phyloP scores from a whole-genome alignment of 164 flowering plant genomes.

The Umbilicus rupestris region DNA sequence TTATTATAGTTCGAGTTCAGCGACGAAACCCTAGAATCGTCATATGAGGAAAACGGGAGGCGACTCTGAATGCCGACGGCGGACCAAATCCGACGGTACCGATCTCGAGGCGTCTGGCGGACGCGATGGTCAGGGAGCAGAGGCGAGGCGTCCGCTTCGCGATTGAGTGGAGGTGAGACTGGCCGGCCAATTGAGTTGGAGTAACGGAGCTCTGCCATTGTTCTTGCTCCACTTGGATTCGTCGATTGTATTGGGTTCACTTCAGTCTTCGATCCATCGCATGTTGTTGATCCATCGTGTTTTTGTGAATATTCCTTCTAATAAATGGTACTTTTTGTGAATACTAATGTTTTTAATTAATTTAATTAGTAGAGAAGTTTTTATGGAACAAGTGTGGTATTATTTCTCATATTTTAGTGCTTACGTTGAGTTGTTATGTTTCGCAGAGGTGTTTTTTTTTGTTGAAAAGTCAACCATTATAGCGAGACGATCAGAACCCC shows the following conservation, averaged over 20 bases:
- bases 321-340: too few species aligned
- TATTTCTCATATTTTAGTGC: too few species aligned
- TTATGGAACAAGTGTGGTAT: too few species aligned
- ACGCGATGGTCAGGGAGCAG: constrained; percentile 30
- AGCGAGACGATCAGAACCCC: too few species aligned
- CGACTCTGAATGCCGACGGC: constrained; percentile 13
- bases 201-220: constrained; percentile 86
- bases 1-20: constrained; percentile 41
- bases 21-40: constrained; percentile 46
- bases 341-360: too few species aligned
- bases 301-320: too few species aligned
- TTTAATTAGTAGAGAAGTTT: too few species aligned
- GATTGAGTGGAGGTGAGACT: constrained; percentile 57
- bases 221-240: constrained; percentile 39
- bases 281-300: not conserved
- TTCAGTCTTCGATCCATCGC: not conserved
- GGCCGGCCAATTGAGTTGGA: constrained; percentile 67
- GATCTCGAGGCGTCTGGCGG: constrained; percentile 39
- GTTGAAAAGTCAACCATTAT: too few species aligned
- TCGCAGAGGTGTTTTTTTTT: too few species aligned
- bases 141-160: constrained; percentile 51
- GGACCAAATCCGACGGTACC: constrained; percentile 36
- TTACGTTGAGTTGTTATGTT: too few species aligned
- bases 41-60: constrained; percentile 25
- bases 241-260: not conserved